phyloP scores from a whole-genome alignment of 78 protist genomes.

The Capsaspora owczarzaki region DNA sequence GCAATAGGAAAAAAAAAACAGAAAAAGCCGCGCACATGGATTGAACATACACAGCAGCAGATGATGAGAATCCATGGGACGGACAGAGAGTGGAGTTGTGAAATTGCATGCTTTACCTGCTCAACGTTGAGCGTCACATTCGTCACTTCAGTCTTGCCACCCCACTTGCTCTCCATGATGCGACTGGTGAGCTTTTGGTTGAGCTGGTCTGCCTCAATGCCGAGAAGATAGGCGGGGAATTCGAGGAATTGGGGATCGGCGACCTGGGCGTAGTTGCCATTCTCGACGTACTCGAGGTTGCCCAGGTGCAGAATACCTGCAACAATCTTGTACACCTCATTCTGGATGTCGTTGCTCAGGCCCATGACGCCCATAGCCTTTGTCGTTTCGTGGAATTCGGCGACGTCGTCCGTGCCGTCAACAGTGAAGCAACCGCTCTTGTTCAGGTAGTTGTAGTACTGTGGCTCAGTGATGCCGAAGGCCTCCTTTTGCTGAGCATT shows the following conservation, averaged over 20 bases:
- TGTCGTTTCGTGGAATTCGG: constrained; percentile 48
- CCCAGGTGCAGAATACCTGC: constrained; percentile 78
- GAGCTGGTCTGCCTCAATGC: constrained; percentile 3
- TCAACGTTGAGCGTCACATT: constrained; percentile 13
- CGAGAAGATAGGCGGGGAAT: constrained; percentile 33
- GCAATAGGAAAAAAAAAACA: too few relatives aligned
- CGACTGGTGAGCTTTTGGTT: constrained; percentile 17
- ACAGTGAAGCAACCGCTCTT: constrained; percentile 28
- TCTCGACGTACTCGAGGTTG: constrained; percentile 7
- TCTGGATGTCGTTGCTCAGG: constrained; percentile 16
- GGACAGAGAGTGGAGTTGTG: too few relatives aligned
- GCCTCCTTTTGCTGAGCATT: neutral
- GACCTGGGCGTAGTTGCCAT: constrained; percentile 6
- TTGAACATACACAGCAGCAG: neutral
- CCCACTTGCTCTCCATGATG: constrained; percentile 1
- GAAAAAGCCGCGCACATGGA: too few relatives aligned
- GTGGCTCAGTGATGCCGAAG: constrained; percentile 40
- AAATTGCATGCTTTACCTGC: too few relatives aligned
- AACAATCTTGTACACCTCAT: constrained; percentile 48
- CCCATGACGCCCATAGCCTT: neutral
- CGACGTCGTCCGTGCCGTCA: constrained; percentile 74
- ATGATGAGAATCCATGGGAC: neutral
- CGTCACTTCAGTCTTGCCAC: neutral
- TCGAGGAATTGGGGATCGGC: neutral
- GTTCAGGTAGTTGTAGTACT: constrained; percentile 49